Base-by-base conservation (phyloP, 331 rosid genomes). In the Saraca asoca region DNA sequence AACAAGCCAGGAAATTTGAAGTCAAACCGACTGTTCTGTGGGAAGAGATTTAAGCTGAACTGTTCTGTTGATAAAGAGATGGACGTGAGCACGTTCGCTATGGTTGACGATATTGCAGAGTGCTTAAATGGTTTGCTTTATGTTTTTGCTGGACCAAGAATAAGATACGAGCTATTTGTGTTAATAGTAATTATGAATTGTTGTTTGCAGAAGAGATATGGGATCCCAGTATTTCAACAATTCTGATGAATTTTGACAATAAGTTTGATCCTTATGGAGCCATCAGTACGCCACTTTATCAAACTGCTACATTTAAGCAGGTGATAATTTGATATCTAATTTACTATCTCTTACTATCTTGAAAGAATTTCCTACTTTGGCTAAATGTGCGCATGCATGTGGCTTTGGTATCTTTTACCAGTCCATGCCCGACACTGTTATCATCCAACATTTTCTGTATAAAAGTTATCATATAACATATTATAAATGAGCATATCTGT, bases 241-340 rank as follows among this genome's bases (percentile, higher is more conserved):
- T 77, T 62, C 67, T 93, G 76, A 73, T 93, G 95, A 89, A 89
- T 79, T 84, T 87, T 39, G 95, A 84, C 77, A 82, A 58, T 71
- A 75, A 82, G 74, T 87, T 81, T 59, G 98, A 89, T 84, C 96
- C 95, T 72, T 93, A 72, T 61, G 81, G 81, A 60, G 88, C 96
- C 61, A 66, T 89, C 62, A 93, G 86, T 72, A 57, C 76, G 4
- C 98, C 98, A 1, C 90, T 90, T 70, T 93, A 90, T 73, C 98
- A 93, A 72, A 93, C 98, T 12, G 94, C 96, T 54, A 93, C 95
- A 62, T 93, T 93, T 67, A 89, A 87, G 90, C 98, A 93, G 91
- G 98, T 93, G 44, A 74, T 19, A 15, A 6, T 66, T 46, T 62
- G 44, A 48, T 62, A 55, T 69, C 7, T n/a, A 37, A 48, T 33